phyloP scores from a whole-genome alignment of 805 yeast species.

The Candida parachauliodes region DNA sequence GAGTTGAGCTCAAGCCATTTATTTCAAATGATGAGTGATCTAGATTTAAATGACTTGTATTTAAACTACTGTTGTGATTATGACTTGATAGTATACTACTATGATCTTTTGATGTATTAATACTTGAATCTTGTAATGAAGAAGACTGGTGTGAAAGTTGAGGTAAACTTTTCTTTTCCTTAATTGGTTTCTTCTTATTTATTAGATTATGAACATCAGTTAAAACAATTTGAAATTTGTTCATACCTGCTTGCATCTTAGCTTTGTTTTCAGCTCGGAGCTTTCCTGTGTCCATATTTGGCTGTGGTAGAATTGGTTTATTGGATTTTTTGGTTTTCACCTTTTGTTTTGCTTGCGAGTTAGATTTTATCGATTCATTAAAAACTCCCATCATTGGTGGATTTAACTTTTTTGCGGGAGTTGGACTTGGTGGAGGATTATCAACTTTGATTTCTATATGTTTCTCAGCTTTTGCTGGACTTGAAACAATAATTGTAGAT shows the following conservation, averaged over 20 bases:
- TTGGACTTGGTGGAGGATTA: conserved; percentile 32
- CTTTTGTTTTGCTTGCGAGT: background rate
- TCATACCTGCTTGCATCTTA: conserved; percentile 38
- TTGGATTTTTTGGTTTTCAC: conserved; percentile 3
- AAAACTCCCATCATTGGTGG: conserved; percentile 40
- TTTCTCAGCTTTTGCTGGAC: conserved; percentile 18
- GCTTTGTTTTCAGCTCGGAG: conserved; percentile 15
- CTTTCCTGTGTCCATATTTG: conserved; percentile 1
- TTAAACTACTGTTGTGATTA: conserved; percentile 15
- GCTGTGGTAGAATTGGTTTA: background rate
- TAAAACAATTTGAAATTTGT: conserved; percentile 45
- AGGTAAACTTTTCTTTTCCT: background rate
- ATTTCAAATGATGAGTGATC: conserved; percentile 42
- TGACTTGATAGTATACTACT: conserved; percentile 23
- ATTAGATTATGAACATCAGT: conserved; percentile 34
- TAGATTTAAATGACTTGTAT: conserved; percentile 31
- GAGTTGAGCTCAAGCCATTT: conserved; percentile 36
- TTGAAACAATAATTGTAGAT: conserved; percentile 38
- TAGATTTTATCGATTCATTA: conserved; percentile 20
- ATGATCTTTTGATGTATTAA: conserved; percentile 22
- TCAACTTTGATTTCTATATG: background rate
- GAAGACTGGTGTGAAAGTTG: background rate
- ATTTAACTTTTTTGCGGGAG: conserved; percentile 29
- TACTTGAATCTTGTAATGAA: conserved; percentile 13
- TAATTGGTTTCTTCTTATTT: conserved; percentile 16